Conservation (phyloP, 1,284 basidiomycete genomes). For the Papiliotrema flavescens region DNA sequence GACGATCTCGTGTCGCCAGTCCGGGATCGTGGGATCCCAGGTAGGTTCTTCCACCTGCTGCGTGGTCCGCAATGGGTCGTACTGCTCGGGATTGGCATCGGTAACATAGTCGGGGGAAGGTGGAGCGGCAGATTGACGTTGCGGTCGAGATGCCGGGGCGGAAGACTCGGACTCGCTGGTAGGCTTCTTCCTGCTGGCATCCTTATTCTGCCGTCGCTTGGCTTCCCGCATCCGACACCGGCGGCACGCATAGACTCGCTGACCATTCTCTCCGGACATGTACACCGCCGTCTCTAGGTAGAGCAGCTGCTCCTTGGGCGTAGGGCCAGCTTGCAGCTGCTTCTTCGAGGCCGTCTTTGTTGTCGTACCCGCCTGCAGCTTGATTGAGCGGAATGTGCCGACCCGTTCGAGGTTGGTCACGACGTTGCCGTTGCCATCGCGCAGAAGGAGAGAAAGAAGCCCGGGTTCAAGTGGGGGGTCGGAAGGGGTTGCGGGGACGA, state of each 20-base stretch:
- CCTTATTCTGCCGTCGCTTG: constrained; percentile 44
- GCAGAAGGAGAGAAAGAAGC: constrained; percentile 23
- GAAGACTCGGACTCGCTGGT: constrained; percentile 20
- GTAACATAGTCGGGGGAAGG: constrained; percentile 39
- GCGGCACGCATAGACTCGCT: constrained; percentile 68
- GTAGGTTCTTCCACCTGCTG: constrained; percentile 43
- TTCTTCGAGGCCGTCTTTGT: constrained; percentile 44
- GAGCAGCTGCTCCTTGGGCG: constrained; percentile 33
- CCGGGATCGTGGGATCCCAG: constrained; percentile 36
- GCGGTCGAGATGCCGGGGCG: constrained; percentile 9
- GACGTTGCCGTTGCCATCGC: constrained; percentile 26
- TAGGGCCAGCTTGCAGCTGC: constrained; percentile 38
- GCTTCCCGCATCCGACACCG: constrained; percentile 82
- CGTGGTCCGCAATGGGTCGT: constrained; percentile 33
- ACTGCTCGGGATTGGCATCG: constrained; percentile 36
- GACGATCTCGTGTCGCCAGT: constrained; percentile 64
- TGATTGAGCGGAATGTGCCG: constrained; percentile 34
- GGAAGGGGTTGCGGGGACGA: constrained; percentile 29
- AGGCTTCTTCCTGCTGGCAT: constrained; percentile 38
- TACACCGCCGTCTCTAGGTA: constrained; percentile 47
- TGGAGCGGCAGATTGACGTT: constrained; percentile 14
- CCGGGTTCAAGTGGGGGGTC: constrained; percentile 14
- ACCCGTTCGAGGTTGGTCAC: constrained; percentile 36
- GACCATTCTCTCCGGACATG: constrained; percentile 41
- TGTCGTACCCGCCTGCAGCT: constrained; percentile 41